Evolutionary conservation across 2,329 filamentous ascomycete species (phyloP).

Genomic region (Penicillium sp.): DNA sequence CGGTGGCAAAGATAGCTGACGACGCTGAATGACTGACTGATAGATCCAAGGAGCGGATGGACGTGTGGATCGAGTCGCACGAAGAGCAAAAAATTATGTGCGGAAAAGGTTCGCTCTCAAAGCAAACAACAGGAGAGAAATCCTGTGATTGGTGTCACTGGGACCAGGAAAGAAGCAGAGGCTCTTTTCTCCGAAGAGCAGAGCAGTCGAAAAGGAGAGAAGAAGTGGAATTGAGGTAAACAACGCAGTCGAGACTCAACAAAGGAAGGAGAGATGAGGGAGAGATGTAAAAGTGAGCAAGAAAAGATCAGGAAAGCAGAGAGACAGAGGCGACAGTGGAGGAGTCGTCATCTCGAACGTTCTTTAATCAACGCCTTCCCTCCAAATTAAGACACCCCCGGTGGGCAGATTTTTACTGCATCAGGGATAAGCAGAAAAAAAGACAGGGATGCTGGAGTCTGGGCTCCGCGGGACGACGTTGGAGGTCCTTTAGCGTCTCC

Average conservation of each 20-base stretch:
- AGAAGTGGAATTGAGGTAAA: not conserved
- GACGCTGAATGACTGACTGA: conserved; percentile 3
- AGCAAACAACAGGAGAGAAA: conserved; percentile 23
- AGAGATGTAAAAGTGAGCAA: not conserved
- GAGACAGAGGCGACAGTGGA: not conserved
- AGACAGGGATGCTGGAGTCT: conserved; percentile 3
- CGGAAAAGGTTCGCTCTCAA: conserved; percentile 19
- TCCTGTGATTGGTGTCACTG: conserved; percentile 10
- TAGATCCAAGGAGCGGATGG: conserved; percentile 14
- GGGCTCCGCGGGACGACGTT: not conserved
- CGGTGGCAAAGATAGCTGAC: not conserved
- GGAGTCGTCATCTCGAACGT: conserved; percentile 9
- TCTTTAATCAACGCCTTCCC: not conserved
- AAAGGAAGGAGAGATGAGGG: conserved; percentile 2
- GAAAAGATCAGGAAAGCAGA: not conserved
- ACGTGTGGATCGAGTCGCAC: conserved; percentile 20
- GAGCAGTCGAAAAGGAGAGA: conserved; percentile 3
- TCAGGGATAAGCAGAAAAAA: conserved; percentile 2
- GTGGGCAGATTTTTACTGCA: conserved; percentile 5
- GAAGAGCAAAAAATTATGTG: conserved; percentile 8
- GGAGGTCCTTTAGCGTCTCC: not conserved
- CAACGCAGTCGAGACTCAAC: not conserved
- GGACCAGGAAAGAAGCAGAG: conserved; percentile 4
- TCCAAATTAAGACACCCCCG: not conserved
- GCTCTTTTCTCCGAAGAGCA: conserved; percentile 2